These are phyloP conservation scores for Brassica rapa DNA, from an alignment of 345 rosid species.

Conservation along the genomic window DNA sequence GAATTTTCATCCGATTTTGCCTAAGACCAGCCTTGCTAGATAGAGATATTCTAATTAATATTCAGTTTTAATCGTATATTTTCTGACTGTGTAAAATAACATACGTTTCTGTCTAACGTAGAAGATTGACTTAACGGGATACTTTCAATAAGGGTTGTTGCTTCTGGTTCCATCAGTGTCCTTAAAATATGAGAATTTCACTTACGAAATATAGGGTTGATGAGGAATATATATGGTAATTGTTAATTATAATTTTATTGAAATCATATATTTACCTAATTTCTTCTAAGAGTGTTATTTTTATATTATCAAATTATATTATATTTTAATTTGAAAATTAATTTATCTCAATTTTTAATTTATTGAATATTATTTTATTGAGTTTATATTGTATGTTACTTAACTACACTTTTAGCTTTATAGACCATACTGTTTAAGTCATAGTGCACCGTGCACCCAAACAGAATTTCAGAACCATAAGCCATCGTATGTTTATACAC, in stretches of 20 bases:
- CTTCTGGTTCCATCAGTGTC: too few relatives aligned
- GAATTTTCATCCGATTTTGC: too few relatives aligned
- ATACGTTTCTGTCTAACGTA: too few relatives aligned
- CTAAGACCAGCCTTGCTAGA: too few relatives aligned
- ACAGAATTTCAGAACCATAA: neutral
- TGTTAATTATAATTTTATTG: neutral
- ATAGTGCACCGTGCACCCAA: constrained; percentile 11
- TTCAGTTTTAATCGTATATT: too few relatives aligned
- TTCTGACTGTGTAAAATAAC: too few relatives aligned
- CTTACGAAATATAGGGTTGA: too few relatives aligned
- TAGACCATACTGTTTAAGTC: constrained; percentile 1
- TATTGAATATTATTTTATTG: neutral
- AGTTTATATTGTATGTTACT: constrained; percentile 2
- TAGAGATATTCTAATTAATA: too few relatives aligned
- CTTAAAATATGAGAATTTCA: too few relatives aligned
- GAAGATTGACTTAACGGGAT: too few relatives aligned
- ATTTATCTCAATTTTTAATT: neutral
- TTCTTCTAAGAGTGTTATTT: neutral
- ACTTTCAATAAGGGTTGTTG: too few relatives aligned
- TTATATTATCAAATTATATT: neutral
- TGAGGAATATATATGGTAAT: neutral
- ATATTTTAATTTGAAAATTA: neutral
- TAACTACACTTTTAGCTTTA: neutral
- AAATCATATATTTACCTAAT: neutral
- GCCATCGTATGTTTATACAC: constrained; percentile 1